Conservation (phyloP, 2,329 filamentous ascomycete genomes). For the Beauveria medogensis region DNA sequence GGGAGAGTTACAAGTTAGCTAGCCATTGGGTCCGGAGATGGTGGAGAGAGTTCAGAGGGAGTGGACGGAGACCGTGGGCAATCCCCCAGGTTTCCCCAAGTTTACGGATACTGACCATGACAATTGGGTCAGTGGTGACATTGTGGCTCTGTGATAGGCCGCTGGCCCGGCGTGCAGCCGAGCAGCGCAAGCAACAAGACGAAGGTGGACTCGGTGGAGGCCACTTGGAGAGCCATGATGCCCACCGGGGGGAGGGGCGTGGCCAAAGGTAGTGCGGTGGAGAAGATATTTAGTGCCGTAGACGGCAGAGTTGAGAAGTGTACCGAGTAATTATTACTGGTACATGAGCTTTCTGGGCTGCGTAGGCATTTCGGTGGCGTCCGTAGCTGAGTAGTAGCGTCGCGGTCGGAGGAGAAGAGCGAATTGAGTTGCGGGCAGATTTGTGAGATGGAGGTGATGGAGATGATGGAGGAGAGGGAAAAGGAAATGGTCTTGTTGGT, state of each 20-base stretch:
- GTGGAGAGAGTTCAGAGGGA: neutral
- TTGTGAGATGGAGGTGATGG: neutral
- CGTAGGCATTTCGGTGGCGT: conserved; percentile 2
- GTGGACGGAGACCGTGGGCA: conserved; percentile 1
- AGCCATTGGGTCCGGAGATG: neutral
- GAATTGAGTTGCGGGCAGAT: neutral
- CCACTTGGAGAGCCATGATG: neutral
- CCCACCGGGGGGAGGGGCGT: neutral
- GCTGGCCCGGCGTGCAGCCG: neutral
- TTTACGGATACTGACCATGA: neutral
- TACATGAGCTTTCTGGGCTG: neutral
- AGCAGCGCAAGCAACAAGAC: neutral
- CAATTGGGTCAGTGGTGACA: neutral
- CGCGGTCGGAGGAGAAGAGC: neutral
- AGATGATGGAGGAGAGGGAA: neutral
- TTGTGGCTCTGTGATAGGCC: neutral
- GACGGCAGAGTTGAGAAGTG: too few species aligned
- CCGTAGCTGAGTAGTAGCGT: neutral
- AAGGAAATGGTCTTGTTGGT: neutral
- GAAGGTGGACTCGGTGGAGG: neutral
- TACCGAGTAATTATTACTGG: too few species aligned
- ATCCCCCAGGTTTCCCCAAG: conserved; percentile 10
- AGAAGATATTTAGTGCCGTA: neutral
- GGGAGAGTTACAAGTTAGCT: neutral
- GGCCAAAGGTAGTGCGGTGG: neutral